These are phyloP conservation scores for Bretschneidera sinensis DNA, from an alignment of 345 rosid species.

Conservation along the genomic window DNA sequence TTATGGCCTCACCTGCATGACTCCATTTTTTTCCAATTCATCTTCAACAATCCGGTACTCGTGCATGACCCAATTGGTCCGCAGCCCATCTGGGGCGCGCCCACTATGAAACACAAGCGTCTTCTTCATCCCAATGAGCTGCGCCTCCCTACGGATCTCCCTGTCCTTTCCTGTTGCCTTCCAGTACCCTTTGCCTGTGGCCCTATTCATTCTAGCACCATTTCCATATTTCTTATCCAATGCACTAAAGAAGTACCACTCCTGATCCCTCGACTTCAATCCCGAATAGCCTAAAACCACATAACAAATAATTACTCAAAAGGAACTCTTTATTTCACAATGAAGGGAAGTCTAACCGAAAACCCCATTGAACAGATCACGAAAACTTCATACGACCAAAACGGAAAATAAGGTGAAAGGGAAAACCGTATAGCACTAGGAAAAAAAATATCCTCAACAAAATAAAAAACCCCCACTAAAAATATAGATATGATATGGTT, in stretches of 20 bases:
- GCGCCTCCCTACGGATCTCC: slow-evolving; percentile 27
- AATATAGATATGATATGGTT: not conserved
- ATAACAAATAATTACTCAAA: not conserved
- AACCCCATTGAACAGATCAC: not conserved
- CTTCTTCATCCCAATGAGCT: slow-evolving; percentile 58
- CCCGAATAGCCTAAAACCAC: slow-evolving; percentile 39
- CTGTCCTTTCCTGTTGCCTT: slow-evolving; percentile 61
- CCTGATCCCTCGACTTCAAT: slow-evolving; percentile 69
- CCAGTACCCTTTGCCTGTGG: slow-evolving; percentile 68
- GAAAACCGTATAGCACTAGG: too few species aligned
- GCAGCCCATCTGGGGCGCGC: slow-evolving; percentile 51
- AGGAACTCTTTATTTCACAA: not conserved
- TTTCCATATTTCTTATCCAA: slow-evolving; percentile 58
- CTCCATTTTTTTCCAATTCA: slow-evolving; percentile 32
- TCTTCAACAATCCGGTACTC: slow-evolving; percentile 63
- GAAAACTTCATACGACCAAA: not conserved
- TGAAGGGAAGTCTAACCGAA: not conserved
- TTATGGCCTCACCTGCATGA: slow-evolving; percentile 34
- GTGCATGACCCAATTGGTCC: slow-evolving; percentile 83
- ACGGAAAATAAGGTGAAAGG: too few species aligned
- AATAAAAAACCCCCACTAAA: not conserved
- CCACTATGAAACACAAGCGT: slow-evolving; percentile 61
- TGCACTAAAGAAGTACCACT: slow-evolving; percentile 70
- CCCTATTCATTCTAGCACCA: slow-evolving; percentile 55
- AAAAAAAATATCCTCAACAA: not conserved